Evolutionary conservation across 257 asterid genomes (phyloP), one percentile per base, ranked within the genome.

Genomic region (Rehmannia glutinosa): DNA sequence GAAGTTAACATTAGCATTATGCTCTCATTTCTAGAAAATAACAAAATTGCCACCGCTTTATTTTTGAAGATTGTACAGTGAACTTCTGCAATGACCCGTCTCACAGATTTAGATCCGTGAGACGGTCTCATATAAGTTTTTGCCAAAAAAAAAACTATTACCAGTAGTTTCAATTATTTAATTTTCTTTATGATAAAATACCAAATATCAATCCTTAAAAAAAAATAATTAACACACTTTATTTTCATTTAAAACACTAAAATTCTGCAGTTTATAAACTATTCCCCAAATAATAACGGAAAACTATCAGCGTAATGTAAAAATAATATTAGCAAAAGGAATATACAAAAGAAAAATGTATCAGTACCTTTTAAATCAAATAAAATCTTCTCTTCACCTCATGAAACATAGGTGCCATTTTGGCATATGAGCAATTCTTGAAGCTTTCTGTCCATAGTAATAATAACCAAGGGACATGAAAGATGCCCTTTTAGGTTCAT

Each of bases 291-390:
- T 25, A 52, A 25, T 6, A 3, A 16, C 1, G 50, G 12, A 17
- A 32, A 56, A 41, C 13, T 33, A 33, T 23, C 13, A 46, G 52
- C 39, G 59, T 15, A 4, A 36, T 4, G 46, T 50, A 27, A 21
- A 21, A 33, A 4, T 2, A 15, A 13, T n/a, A 71, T 35, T n/a
- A 64, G 2, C 27, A 50, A 23, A 2, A 27, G 19, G 8, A 11
- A 62, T 8, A 27, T 8, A 16, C 8, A 21, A 19, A 53, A 13
- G 10, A 15, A 10, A 12, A 42, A 3, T 41, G 3, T 41, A 9
- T 28, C 1, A 33, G 67, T 66, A 74, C 78, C 78, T 67, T 20
- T 32, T 5, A 25, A 56, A 53, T 62, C 66, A 33, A 56, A 38
- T n/a, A 17, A 56, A 56, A 30, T 42, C 28, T 56, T 33, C 54